Evolutionary conservation across 768 basidiomycete genomes (phyloP).

Genomic region (Podaxis sp.): DNA sequence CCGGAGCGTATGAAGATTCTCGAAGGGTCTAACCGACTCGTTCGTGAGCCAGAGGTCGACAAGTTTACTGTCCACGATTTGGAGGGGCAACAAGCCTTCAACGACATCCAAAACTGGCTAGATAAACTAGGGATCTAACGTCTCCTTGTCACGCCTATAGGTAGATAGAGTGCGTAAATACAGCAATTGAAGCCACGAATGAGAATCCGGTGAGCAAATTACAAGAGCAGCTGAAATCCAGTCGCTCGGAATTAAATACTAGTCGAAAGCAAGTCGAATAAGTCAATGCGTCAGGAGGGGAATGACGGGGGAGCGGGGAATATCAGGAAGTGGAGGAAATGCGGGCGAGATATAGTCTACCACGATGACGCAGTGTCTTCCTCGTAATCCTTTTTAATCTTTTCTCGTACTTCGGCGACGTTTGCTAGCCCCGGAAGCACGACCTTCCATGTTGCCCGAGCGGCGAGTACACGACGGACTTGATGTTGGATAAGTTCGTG

Average conservation of each 20-base stretch:
- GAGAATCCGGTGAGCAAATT: neutral
- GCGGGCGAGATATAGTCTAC: neutral
- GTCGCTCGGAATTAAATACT: neutral
- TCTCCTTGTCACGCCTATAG: neutral
- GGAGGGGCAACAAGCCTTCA: constrained; percentile 38
- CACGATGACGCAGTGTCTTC: constrained; percentile 24
- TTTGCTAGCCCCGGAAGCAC: constrained; percentile 62
- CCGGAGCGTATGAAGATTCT: constrained; percentile 33
- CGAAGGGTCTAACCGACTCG: constrained; percentile 39
- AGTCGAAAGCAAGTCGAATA: constrained; percentile 2
- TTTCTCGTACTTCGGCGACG: constrained; percentile 33
- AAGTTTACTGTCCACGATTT: constrained; percentile 32
- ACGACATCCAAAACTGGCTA: constrained; percentile 51
- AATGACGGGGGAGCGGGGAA: neutral
- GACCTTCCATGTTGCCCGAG: constrained; percentile 65
- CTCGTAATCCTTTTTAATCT: constrained; percentile 31
- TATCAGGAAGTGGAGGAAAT: neutral
- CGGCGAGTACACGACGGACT: constrained; percentile 63
- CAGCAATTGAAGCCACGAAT: neutral
- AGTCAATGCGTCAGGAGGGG: neutral
- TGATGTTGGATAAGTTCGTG: constrained; percentile 92
- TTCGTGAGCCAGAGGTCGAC: constrained; percentile 36
- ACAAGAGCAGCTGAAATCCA: constrained; percentile 1
- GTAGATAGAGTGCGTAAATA: constrained; percentile 1
- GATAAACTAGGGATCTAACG: constrained; percentile 52